Base-by-base conservation (phyloP, 805 yeast genomes). In the Cyberlindnera misumaiensis region DNA sequence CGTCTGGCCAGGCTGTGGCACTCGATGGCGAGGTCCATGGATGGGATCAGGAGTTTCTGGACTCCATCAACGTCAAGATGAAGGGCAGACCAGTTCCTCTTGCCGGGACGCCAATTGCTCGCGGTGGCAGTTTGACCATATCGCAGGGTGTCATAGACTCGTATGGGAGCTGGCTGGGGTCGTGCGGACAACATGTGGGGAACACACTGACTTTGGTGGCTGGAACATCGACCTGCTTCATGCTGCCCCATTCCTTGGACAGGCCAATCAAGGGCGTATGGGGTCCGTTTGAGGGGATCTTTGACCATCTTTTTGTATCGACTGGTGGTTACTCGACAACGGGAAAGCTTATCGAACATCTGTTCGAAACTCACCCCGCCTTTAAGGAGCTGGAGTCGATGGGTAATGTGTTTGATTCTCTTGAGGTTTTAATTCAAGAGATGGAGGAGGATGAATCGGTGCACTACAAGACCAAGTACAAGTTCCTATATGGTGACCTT, bases 281-380 rank as follows among this genome's bases (percentile, higher is more conserved):
- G 84, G 83, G 84, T 0, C 83, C 83, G 0, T 77, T 70, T 47
- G 46, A 58, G 2, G 59, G 65, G 28, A 52, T 72, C 5, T 39
- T 66, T 2, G 49, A 52, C 1, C 57, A 43, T 4, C 41, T 49
- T 15, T 45, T 49, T 16, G 61, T 75, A 2, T 76, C 68, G 35
- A 75, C 75, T 44, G 75, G 72, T 35, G 84, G 84, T 0, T 73
- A 71, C 40, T 72, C 81, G 4, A 74, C 79, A 11, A 68, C 82
- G 0, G 84, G 84, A 4, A 62, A 67, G 36, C 56, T 77, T 6
- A 60, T 72, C 20, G 76, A 73, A 42, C 65, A 68, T 30, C 52
- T 76, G 4, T 69, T 73, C 39, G 56, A 61, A 9, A 59, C 67
- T 1, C 73, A 68, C 42, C 66, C 67, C 1, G 64, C 65, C 2